Evolutionary conservation across 139 green algal genomes (phyloP), one percentile per base, ranked within the genome.

Genomic region (Auxenochlorella protothecoides): DNA sequence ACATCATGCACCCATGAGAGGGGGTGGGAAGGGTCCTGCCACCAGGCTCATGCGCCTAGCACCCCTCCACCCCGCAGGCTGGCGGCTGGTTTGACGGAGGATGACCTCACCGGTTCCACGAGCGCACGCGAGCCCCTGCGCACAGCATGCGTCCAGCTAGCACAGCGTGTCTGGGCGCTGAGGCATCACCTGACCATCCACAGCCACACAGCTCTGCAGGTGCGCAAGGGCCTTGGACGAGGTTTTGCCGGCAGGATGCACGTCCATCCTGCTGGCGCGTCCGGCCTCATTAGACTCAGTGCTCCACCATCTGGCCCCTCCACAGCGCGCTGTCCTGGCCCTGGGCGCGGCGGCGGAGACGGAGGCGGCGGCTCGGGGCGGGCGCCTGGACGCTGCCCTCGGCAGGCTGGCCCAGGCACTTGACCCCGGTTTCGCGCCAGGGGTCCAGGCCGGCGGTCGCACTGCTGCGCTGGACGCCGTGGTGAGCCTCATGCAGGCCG

Each of bases 31-130:
- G 27, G 27, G 27, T 44, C 27, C 27, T 44, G 27, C 27, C 27
- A 44, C 27, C 27, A 44, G 27, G 27, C 27, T 44, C 16, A 12
- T 72, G 6, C 55, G 9, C 55, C 16, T 16, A 53, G 4, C 14
- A 9, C 56, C 56, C 55, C 5, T 16, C 11, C 8, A 7, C 8
- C 4, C 27, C 14, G 6, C 68, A 81, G 77, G 54, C 59, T 81
- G 55, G 77, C 72, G 3, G 72, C 66, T 16, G 77, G 77, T 12
- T 64, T 81, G 66, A 78, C 6, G 4, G 77, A 81, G 9, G 77
- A 81, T 44, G 77, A 81, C 52, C 4, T 81, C 16, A 6, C 75
- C 27, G 72, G 72, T 0, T n/a, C n/a, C 27, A 44, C 27, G 3
- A 60, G 6, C 53, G 52, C 10, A 5, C 66, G 76, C 5, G 71